Conservation (phyloP, 495 filamentous ascomycete species). For the Trichoderma gamsii region DNA sequence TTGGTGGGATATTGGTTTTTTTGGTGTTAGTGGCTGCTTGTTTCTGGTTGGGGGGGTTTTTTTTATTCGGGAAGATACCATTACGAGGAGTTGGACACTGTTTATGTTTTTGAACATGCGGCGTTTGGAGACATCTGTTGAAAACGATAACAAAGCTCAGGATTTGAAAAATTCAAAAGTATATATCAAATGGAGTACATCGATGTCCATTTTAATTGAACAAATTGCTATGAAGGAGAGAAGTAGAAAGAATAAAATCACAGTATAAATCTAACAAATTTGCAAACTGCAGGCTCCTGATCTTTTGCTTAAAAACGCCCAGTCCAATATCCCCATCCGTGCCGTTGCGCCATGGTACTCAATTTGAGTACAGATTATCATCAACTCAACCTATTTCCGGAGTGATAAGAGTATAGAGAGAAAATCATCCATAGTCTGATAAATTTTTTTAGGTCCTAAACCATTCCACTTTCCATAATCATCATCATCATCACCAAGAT, state of each 20-base stretch:
- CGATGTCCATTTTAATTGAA: background rate
- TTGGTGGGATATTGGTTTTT: background rate
- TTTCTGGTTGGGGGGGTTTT: background rate
- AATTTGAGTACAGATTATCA: too few relatives aligned
- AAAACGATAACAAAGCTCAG: background rate
- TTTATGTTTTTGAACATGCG: background rate
- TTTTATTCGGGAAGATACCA: background rate
- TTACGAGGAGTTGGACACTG: background rate
- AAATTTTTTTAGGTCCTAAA: too few relatives aligned
- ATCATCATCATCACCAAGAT: background rate
- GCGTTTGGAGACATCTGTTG: background rate
- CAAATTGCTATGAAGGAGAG: background rate
- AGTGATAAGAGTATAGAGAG: too few relatives aligned
- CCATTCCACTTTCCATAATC: background rate
- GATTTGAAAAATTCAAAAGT: background rate
- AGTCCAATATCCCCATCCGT: background rate
- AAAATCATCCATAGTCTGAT: too few relatives aligned
- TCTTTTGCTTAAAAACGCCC: background rate
- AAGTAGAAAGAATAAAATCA: background rate
- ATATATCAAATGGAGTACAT: background rate
- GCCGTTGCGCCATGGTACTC: too few relatives aligned
- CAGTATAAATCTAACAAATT: background rate
- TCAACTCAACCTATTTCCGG: too few relatives aligned
- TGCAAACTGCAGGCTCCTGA: background rate
- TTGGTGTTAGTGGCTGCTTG: constrained; percentile 6